Evolutionary conservation across 2,329 filamentous ascomycete species (phyloP).

Genomic region (Aureobasidium sp.): DNA sequence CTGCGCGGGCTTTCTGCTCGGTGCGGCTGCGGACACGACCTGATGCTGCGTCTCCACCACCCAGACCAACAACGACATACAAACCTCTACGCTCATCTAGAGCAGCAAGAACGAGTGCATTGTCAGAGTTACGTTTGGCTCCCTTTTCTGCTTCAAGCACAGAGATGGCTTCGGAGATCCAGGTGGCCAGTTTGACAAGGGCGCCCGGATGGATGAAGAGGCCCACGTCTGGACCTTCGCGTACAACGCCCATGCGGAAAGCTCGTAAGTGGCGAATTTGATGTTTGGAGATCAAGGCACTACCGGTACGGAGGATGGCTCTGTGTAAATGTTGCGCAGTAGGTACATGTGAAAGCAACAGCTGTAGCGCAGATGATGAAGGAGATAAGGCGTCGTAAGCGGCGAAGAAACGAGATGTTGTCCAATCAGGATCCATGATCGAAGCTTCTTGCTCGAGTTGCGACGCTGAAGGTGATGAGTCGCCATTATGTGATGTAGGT

Average conservation of each 20-base stretch:
- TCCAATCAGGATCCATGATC: slow-evolving; percentile 34
- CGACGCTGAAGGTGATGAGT: slow-evolving; percentile 16
- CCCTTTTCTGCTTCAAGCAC: slow-evolving; percentile 82
- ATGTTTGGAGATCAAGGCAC: slow-evolving; percentile 81
- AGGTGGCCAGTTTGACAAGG: slow-evolving; percentile 84
- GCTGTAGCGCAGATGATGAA: slow-evolving; percentile 52
- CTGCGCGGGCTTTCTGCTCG: slow-evolving; percentile 48
- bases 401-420: slow-evolving; percentile 45
- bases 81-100: slow-evolving; percentile 79
- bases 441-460: slow-evolving; percentile 17
- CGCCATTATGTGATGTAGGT: slow-evolving; percentile 21
- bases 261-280: slow-evolving; percentile 88
- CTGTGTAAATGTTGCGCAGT: slow-evolving; percentile 83
- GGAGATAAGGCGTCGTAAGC: slow-evolving; percentile 49
- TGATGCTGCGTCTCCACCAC: slow-evolving; percentile 66
- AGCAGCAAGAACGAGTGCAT: slow-evolving; percentile 81
- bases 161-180: slow-evolving; percentile 85
- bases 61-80: slow-evolving; percentile 88
- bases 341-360: slow-evolving; percentile 66
- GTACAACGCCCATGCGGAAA: slow-evolving; percentile 92
- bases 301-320: slow-evolving; percentile 88
- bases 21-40: slow-evolving; percentile 32
- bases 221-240: slow-evolving; percentile 80
- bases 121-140: slow-evolving; percentile 43
- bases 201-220: slow-evolving; percentile 91